Evolutionary conservation across 257 asterid genomes (phyloP).

Genomic region (Hygrophila difformis): DNA sequence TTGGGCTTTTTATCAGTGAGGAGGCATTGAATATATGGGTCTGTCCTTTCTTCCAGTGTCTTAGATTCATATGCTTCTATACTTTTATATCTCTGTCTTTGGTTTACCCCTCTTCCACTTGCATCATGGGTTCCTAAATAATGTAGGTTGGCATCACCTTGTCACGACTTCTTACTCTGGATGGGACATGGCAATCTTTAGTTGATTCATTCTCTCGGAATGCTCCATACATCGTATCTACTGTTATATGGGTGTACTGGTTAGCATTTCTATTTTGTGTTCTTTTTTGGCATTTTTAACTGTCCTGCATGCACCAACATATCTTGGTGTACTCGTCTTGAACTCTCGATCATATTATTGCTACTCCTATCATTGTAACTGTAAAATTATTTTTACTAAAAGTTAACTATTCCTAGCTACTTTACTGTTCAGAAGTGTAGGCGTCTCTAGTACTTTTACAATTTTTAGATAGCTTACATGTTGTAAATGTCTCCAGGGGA

Average conservation of each 20-base stretch:
- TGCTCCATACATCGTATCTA: slow-evolving; percentile 62
- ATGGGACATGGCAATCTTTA: slow-evolving; percentile 76
- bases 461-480: too few relatives aligned
- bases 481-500: slow-evolving; percentile 45
- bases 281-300: slow-evolving; percentile 9
- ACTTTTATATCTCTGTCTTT: slow-evolving; percentile 19
- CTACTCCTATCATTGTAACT: too few relatives aligned
- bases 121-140: slow-evolving; percentile 27
- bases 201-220: slow-evolving; percentile 61
- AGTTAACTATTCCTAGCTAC: too few relatives aligned
- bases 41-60: slow-evolving; percentile 35
- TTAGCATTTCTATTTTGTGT: slow-evolving; percentile 24
- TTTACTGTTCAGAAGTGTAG: too few relatives aligned
- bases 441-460: too few relatives aligned
- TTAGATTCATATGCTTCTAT: slow-evolving; percentile 24
- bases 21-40: slow-evolving; percentile 93
- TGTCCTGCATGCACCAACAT: not conserved
- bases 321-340: too few relatives aligned
- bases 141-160: slow-evolving; percentile 76
- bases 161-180: slow-evolving; percentile 60
- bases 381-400: too few relatives aligned
- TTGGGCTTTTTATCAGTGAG: slow-evolving; percentile 78
- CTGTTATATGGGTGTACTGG: slow-evolving; percentile 85
- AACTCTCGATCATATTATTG: too few relatives aligned
- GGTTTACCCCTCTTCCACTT: slow-evolving; percentile 11